Percentiles rank a stretch among this genome's conserved stretches.
phyloP scores from a whole-genome alignment of 805 yeast species.

The Naumovozyma baii region DNA sequence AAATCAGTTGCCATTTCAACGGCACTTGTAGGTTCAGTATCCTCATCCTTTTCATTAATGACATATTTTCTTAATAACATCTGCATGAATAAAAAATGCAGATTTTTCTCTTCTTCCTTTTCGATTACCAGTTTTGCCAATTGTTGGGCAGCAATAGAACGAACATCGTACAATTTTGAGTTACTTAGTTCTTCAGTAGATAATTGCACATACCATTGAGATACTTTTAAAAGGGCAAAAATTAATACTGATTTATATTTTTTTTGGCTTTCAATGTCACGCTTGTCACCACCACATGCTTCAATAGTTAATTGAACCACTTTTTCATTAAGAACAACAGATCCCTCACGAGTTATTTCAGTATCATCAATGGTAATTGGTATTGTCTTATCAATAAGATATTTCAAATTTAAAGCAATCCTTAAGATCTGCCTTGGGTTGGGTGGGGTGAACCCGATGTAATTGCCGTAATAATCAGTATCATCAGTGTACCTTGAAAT shows the following conservation, averaged over 20 bases:
- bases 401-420: constrained; percentile 64
- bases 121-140: constrained; percentile 67
- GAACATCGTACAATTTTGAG: constrained; percentile 47
- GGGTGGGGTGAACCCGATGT: constrained; percentile 29
- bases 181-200: constrained; percentile 54
- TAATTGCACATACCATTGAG: constrained; percentile 65
- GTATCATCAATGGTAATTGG: constrained; percentile 51
- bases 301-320: constrained; percentile 52
- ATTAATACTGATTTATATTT: constrained; percentile 61
- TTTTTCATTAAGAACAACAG: constrained; percentile 47
- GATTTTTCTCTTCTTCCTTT: constrained; percentile 41
- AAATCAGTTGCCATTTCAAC: constrained; percentile 78
- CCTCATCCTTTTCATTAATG: constrained; percentile 52
- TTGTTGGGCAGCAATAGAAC: constrained; percentile 64
- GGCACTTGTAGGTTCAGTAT: constrained; percentile 59
- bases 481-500: background rate
- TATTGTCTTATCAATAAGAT: constrained; percentile 58
- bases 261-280: constrained; percentile 42
- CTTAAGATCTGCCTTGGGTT: constrained; percentile 58
- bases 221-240: constrained; percentile 65
- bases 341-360: constrained; percentile 44
- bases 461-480: background rate
- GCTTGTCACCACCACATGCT: constrained; percentile 75
- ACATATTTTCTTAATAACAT: constrained; percentile 70
- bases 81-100: constrained; percentile 46